Evolutionary conservation across 116 monocot species (phyloP).

Genomic region (Posidonia oceanica): DNA sequence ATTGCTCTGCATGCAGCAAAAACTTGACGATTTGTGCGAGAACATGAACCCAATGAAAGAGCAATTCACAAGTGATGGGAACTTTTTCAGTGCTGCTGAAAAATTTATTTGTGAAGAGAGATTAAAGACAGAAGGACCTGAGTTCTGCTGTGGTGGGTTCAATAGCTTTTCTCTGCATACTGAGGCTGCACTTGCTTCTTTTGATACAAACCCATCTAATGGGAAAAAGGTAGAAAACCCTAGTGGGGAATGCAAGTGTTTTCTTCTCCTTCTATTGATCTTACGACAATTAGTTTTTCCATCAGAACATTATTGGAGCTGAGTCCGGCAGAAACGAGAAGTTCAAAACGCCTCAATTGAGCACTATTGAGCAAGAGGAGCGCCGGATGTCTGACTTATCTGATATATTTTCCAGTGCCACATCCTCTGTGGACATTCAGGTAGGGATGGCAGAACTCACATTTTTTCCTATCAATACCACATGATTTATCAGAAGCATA

Average conservation of each 20-base stretch:
- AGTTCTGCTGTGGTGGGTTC: conserved; percentile 4
- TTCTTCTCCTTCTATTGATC: conserved; percentile 2
- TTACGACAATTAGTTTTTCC: neutral
- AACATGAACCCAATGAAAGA: conserved; percentile 40
- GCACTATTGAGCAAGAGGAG: conserved; percentile 54
- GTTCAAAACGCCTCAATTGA: conserved; percentile 8
- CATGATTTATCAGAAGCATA: no score
- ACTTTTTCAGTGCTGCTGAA: conserved; percentile 8
- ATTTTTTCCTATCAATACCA: no score
- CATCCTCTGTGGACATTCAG: conserved; percentile 73
- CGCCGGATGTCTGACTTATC: conserved; percentile 91
- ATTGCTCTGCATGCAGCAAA: conserved; percentile 69
- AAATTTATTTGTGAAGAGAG: conserved; percentile 1
- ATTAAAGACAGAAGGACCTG: conserved; percentile 4
- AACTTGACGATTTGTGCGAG: conserved; percentile 64
- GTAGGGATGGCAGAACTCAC: conserved; percentile 9
- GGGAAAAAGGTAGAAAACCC: conserved; percentile 18
- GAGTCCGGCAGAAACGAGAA: conserved; percentile 22
- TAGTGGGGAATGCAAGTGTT: neutral
- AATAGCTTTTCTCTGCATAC: conserved; percentile 11
- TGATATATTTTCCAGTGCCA: conserved; percentile 62
- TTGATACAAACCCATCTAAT: conserved; percentile 5
- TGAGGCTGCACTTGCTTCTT: conserved; percentile 16
- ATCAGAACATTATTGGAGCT: conserved; percentile 19
- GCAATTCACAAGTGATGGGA: conserved; percentile 5